These are phyloP conservation scores for Papilionanthe hybrid DNA, from an alignment of 116 monocot genomes.

Conservation along the genomic window DNA sequence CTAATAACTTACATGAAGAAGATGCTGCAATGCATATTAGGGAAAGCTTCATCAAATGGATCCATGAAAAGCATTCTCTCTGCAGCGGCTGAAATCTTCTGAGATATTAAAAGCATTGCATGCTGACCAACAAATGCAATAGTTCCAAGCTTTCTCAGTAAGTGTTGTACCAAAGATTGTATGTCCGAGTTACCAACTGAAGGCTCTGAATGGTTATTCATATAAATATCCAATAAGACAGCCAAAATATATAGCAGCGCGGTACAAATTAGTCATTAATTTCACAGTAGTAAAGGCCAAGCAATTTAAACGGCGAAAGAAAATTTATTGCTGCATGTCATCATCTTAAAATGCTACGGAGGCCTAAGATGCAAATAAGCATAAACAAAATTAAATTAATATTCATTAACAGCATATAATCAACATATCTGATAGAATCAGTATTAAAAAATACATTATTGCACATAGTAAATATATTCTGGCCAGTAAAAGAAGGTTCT, in stretches of 20 bases:
- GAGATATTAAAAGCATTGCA: constrained; percentile 61
- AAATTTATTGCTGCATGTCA: neutral
- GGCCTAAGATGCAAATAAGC: no score
- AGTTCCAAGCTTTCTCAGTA: constrained; percentile 69
- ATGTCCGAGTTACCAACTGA: constrained; percentile 25
- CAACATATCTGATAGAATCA: neutral
- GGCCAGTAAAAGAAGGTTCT: neutral
- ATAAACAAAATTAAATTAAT: no score
- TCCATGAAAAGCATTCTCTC: constrained; percentile 73
- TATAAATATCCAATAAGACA: neutral
- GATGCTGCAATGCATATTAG: constrained; percentile 62
- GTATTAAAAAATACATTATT: neutral
- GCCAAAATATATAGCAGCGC: neutral
- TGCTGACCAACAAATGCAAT: constrained; percentile 76
- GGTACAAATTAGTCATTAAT: neutral
- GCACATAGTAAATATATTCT: neutral
- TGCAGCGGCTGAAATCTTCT: constrained; percentile 57
- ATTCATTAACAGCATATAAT: neutral
- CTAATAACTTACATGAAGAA: constrained; percentile 68
- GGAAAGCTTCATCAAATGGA: constrained; percentile 84
- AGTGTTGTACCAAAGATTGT: constrained; percentile 62
- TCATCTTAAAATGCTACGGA: no score
- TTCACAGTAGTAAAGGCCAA: neutral
- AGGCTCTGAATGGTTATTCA: constrained; percentile 27
- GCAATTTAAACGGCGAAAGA: neutral